phyloP scores from a whole-genome alignment of 2,329 filamentous ascomycete species.

The Penicillium sp. region DNA sequence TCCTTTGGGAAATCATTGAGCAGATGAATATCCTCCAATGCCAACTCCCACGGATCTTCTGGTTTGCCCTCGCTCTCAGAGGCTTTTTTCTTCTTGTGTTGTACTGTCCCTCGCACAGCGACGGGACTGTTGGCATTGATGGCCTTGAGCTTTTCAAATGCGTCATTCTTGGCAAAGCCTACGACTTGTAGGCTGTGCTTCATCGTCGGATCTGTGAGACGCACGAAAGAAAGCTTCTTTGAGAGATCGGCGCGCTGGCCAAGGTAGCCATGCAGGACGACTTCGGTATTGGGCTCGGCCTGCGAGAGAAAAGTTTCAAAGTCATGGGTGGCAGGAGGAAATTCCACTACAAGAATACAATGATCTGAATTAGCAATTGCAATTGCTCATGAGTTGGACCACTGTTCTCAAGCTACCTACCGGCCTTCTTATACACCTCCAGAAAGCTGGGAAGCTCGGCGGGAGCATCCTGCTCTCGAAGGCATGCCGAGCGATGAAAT shows the following conservation, averaged over 20 bases:
- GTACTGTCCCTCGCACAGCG: constrained; percentile 53
- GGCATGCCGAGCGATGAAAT: constrained; percentile 26
- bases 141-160: constrained; percentile 45
- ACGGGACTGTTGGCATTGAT: constrained; percentile 57
- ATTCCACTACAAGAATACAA: constrained; percentile 42
- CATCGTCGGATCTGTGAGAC: constrained; percentile 52
- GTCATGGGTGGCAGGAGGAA: constrained; percentile 48
- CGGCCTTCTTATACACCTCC: constrained; percentile 49
- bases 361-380: constrained; percentile 5
- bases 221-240: constrained; percentile 70
- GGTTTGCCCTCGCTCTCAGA: constrained; percentile 28
- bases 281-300: constrained; percentile 38
- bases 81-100: constrained; percentile 39
- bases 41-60: constrained; percentile 58
- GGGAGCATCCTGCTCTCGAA: constrained; percentile 23
- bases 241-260: constrained; percentile 67
- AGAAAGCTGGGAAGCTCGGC: constrained; percentile 31
- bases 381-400: background rate
- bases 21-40: constrained; percentile 62
- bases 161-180: constrained; percentile 42
- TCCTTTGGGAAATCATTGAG: constrained; percentile 75
- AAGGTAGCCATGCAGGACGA: constrained; percentile 71
- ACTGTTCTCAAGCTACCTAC: constrained; percentile 29
- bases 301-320: constrained; percentile 38
- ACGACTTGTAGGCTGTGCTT: constrained; percentile 53